Conservation (phyloP, 2,329 filamentous ascomycete genomes). For the Colletotrichum magnum region DNA sequence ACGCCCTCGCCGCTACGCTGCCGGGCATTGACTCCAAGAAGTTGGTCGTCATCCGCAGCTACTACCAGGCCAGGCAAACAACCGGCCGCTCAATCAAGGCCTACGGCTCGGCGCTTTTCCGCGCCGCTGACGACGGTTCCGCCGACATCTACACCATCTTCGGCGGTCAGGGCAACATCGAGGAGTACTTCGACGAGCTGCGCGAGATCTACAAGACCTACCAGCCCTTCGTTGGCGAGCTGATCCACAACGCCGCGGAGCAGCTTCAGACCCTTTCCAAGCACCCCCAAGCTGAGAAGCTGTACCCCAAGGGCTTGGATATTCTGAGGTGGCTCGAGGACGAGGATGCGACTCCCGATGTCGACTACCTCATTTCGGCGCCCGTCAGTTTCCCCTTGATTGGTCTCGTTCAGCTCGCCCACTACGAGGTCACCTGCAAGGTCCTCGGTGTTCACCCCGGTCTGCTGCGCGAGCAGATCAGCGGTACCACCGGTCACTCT, state of each 20-base stretch:
- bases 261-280: slow-evolving; percentile 88
- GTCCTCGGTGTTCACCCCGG: slow-evolving; percentile 91
- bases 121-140: slow-evolving; percentile 86
- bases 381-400: slow-evolving; percentile 97
- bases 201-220: slow-evolving; percentile 93
- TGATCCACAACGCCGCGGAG: slow-evolving; percentile 85
- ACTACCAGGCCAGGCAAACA: slow-evolving; percentile 90
- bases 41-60: slow-evolving; percentile 87
- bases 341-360: slow-evolving; percentile 89
- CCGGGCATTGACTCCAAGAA: slow-evolving; percentile 96
- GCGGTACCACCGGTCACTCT: slow-evolving; percentile 94
- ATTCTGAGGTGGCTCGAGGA: slow-evolving; percentile 94
- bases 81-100: slow-evolving; percentile 88
- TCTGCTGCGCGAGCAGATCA: slow-evolving; percentile 85
- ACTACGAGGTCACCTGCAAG: slow-evolving; percentile 95
- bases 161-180: slow-evolving; percentile 97
- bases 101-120: slow-evolving; percentile 92
- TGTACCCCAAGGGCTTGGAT: slow-evolving; percentile 97
- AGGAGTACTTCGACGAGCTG: slow-evolving; percentile 99
- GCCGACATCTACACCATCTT: slow-evolving; percentile 95
- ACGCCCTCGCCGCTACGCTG: slow-evolving; percentile 86
- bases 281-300: slow-evolving; percentile 90
- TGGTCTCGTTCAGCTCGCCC: slow-evolving; percentile 93
- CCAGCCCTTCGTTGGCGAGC: slow-evolving; percentile 88
- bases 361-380: slow-evolving; percentile 93